Evolutionary conservation across 352 stramenopile genomes (phyloP).

Genomic region (Hyaloperonospora arabidopsidis): DNA sequence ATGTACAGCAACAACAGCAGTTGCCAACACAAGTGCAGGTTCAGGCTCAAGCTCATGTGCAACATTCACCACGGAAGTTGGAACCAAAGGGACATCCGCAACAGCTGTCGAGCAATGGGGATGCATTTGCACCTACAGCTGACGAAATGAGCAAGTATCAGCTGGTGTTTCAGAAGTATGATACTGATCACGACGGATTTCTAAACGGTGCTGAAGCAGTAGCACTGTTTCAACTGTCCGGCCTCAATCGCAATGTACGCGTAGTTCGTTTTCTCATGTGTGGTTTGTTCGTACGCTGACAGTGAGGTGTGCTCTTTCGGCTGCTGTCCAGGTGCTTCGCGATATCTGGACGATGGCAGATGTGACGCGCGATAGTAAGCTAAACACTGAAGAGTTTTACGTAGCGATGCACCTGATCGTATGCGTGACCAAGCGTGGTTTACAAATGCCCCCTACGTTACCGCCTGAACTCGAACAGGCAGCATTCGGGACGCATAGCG

Average conservation of each 20-base stretch:
- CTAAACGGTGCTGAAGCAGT: slow-evolving; percentile 86
- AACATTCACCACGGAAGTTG: slow-evolving; percentile 18
- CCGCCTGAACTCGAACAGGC: slow-evolving; percentile 61
- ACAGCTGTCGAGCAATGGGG: slow-evolving; percentile 3
- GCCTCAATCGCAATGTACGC: slow-evolving; percentile 80
- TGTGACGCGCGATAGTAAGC: slow-evolving; percentile 84
- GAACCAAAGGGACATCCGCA: slow-evolving; percentile 8
- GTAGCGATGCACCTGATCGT: slow-evolving; percentile 96
- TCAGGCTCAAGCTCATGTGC: slow-evolving; percentile 3
- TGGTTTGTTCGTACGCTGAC: not conserved
- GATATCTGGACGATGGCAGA: slow-evolving; percentile 91
- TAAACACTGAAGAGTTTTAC: slow-evolving; percentile 91
- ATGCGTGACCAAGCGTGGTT: slow-evolving; percentile 87
- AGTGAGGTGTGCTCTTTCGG: not conserved
- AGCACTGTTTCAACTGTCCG: slow-evolving; percentile 90
- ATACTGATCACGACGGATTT: slow-evolving; percentile 86
- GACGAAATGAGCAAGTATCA: slow-evolving; percentile 89
- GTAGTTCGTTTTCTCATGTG: too few species aligned
- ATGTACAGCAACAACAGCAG: slow-evolving; percentile 16
- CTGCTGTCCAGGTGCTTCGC: slow-evolving; percentile 49
- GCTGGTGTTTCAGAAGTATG: slow-evolving; percentile 88
- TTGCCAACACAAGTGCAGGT: slow-evolving; percentile 1
- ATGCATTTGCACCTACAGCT: slow-evolving; percentile 76
- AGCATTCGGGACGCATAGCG: slow-evolving; percentile 34
- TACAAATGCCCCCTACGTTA: slow-evolving; percentile 63